phyloP scores from a whole-genome alignment of 768 basidiomycete species.

The Tricholoma hemisulphureum region DNA sequence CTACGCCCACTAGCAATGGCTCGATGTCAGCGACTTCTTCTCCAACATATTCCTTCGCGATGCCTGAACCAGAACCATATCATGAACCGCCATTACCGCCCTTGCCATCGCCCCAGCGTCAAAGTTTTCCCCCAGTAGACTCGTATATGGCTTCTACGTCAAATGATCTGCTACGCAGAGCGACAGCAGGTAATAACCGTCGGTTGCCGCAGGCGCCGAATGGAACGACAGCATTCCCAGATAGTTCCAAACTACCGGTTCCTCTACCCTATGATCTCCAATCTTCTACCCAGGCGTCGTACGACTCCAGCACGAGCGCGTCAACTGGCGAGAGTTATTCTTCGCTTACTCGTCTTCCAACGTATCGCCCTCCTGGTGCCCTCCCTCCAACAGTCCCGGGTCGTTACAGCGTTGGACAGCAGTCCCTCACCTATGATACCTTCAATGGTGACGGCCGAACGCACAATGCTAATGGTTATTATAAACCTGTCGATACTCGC shows the following conservation, averaged over 20 bases:
- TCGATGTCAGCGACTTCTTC: slow-evolving; percentile 28
- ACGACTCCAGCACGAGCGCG: slow-evolving; percentile 19
- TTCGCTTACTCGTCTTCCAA: slow-evolving; percentile 15
- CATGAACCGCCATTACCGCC: slow-evolving; percentile 20
- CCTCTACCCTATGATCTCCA: slow-evolving; percentile 19
- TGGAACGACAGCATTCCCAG: slow-evolving; percentile 3
- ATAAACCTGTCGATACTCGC: slow-evolving; percentile 15
- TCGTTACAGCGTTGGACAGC: slow-evolving; percentile 11
- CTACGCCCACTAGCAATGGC: slow-evolving; percentile 33
- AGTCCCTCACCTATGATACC: slow-evolving; percentile 5
- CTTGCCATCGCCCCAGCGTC: slow-evolving; percentile 14
- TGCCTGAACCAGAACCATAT: slow-evolving; percentile 46
- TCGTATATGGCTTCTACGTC: slow-evolving; percentile 24
- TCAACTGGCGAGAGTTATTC: slow-evolving; percentile 18
- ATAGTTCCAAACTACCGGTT: slow-evolving; percentile 14
- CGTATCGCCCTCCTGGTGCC: slow-evolving; percentile 32
- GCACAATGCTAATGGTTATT: slow-evolving; percentile 14
- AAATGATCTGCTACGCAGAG: slow-evolving; percentile 29
- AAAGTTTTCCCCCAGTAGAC: slow-evolving; percentile 23
- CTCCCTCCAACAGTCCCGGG: slow-evolving; percentile 27
- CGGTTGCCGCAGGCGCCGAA: slow-evolving; percentile 26
- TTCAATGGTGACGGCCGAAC: slow-evolving; percentile 7
- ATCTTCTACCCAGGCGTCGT: slow-evolving; percentile 15
- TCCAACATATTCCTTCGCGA: slow-evolving; percentile 26
- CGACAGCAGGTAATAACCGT: slow-evolving; percentile 23